These are phyloP conservation scores for Candida broadrunensis DNA, from an alignment of 805 yeast genomes.

Conservation along the genomic window DNA sequence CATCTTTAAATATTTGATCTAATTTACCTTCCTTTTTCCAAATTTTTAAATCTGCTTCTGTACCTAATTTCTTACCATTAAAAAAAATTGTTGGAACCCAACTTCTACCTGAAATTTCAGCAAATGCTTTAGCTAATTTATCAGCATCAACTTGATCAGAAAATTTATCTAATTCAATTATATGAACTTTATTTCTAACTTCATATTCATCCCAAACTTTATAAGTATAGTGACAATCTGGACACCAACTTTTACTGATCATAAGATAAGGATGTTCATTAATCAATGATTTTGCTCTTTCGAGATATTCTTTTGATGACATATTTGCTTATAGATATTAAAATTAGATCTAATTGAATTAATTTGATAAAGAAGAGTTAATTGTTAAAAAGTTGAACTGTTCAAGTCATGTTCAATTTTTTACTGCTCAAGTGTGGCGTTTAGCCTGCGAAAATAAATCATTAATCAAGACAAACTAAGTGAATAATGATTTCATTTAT, in stretches of 20 bases:
- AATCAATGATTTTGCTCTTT: slow-evolving; percentile 47
- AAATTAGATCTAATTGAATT: background rate
- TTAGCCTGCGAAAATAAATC: too few species aligned
- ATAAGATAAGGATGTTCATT: slow-evolving; percentile 47
- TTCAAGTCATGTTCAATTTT: too few species aligned
- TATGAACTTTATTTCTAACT: slow-evolving; percentile 45
- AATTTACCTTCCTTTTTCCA: slow-evolving; percentile 33
- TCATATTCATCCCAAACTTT: slow-evolving; percentile 52
- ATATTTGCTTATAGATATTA: slow-evolving; percentile 8
- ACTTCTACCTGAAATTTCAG: slow-evolving; percentile 53
- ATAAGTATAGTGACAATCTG: slow-evolving; percentile 68
- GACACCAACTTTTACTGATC: slow-evolving; percentile 75
- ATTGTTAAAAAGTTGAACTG: too few species aligned
- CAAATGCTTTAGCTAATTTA: slow-evolving; percentile 53
- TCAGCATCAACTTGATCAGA: slow-evolving; percentile 46
- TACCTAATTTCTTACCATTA: slow-evolving; percentile 57
- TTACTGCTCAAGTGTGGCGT: too few species aligned
- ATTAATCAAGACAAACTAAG: too few species aligned
- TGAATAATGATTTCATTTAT: too few species aligned
- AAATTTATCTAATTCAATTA: slow-evolving; percentile 62
- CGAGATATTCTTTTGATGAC: slow-evolving; percentile 18
- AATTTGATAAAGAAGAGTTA: background rate
- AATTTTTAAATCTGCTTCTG: slow-evolving; percentile 46
- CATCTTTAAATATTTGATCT: slow-evolving; percentile 27
- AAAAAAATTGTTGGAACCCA: slow-evolving; percentile 72